A percentile compares a stretch with the other conserved stretches of the same genome.
These are phyloP conservation scores for Abrus pulchellus DNA, from an alignment of 306 rosid species.

Conservation along the genomic window DNA sequence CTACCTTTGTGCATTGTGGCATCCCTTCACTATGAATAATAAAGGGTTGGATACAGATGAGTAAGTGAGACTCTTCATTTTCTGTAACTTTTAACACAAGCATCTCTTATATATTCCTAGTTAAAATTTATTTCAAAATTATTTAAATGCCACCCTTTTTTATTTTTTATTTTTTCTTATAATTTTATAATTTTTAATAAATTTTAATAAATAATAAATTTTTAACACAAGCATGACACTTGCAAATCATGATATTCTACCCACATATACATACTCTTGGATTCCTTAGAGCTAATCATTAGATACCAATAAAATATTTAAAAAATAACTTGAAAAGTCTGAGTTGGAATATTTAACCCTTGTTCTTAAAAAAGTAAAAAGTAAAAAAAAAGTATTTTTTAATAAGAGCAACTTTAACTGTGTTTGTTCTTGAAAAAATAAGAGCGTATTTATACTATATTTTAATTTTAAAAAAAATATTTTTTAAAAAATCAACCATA, in stretches of 20 bases:
- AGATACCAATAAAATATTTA: neutral
- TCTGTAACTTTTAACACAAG: conserved; percentile 1
- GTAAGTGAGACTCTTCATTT: conserved; percentile 20
- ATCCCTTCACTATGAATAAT: conserved; percentile 26
- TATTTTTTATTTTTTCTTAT: neutral
- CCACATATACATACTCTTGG: conserved; percentile 5
- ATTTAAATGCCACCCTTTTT: neutral
- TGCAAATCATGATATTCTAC: neutral
- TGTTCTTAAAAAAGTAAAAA: neutral
- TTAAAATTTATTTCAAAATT: too few relatives aligned
- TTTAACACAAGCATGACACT: neutral
- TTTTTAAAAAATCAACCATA: too few relatives aligned
- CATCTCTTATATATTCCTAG: neutral
- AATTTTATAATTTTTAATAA: neutral
- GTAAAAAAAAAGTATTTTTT: neutral
- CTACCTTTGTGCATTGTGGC: neutral
- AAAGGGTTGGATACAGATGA: neutral
- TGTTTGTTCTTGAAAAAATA: neutral
- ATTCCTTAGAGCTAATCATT: conserved; percentile 27
- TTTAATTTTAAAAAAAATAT: too few relatives aligned
- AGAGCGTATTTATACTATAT: too few relatives aligned
- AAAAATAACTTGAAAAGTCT: neutral
- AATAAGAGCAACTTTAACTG: neutral
- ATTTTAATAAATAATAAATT: neutral
- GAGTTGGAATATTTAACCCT: neutral